Percentiles rank a stretch among this genome's conserved stretches.
Evolutionary conservation across 345 rosid genomes (phyloP).

Genomic region (Fremontodendron californicum): DNA sequence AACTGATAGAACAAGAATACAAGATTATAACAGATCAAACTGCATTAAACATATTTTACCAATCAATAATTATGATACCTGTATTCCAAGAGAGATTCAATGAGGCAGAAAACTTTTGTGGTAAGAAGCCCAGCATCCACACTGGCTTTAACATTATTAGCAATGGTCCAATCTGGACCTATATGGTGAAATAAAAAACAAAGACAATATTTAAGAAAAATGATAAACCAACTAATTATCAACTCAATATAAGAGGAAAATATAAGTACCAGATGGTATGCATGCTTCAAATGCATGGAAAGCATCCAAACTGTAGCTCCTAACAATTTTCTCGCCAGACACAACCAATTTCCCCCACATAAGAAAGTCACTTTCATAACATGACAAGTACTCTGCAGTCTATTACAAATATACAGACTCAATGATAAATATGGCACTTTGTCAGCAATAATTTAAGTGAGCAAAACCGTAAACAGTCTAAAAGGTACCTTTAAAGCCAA

Average conservation of each 20-base stretch:
- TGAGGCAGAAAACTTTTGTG: constrained; percentile 50
- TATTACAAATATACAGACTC: constrained; percentile 23
- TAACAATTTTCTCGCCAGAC: constrained; percentile 35
- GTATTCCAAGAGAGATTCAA: constrained; percentile 67
- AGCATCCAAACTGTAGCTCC: constrained; percentile 49
- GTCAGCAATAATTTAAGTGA: neutral
- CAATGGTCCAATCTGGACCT: constrained; percentile 43
- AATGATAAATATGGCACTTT: constrained; percentile 4
- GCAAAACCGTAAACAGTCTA: neutral
- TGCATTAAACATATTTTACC: neutral
- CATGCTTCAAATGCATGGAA: constrained; percentile 31
- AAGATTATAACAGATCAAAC: neutral
- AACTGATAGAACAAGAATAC: neutral
- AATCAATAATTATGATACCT: constrained; percentile 43
- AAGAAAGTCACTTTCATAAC: constrained; percentile 38
- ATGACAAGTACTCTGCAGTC: constrained; percentile 67
- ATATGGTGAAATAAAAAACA: constrained; percentile 8
- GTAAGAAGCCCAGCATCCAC: constrained; percentile 52
- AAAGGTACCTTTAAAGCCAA: constrained; percentile 67
- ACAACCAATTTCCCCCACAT: constrained; percentile 39
- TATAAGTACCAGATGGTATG: constrained; percentile 51
- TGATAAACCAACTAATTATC: neutral
- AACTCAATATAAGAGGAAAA: constrained; percentile 5
- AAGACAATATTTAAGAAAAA: neutral
- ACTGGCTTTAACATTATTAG: constrained; percentile 25